Evolutionary conservation across 805 yeast genomes (phyloP), one percentile per base, ranked within the genome.

Genomic region (Myxozyma sirexii): DNA sequence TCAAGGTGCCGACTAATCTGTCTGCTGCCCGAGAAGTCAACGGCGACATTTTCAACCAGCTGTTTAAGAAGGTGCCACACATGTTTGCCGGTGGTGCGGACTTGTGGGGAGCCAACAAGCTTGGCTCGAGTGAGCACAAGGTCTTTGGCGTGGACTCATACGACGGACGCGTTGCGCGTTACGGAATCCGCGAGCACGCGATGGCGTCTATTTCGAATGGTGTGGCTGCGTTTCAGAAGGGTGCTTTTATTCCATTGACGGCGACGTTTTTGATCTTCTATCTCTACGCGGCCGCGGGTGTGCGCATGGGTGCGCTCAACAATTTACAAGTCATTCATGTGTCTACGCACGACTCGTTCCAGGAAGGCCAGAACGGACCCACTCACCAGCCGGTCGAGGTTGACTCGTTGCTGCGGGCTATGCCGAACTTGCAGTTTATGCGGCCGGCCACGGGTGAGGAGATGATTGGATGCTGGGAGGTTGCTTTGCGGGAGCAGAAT

Each of bases 261-360:
- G 76, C 79, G 1, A 68, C 80, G 0, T 76, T 76, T 69, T 71
- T 67, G 54, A 3, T 77, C 76, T 68, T 71, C 63, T 58, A 65
- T 39, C 37, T 65, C n/a, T 64, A 86, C 82, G 65, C 82, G 13
- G 50, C 56, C 2, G 85, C 13, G 87, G 91, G 94, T 70, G 84
- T 88, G 54, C 85, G 96, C 83, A 82, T 88, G 73, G 81, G 93
- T 59, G 94, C 96, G 59, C 78, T 88, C 66, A 86, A 93, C 57
- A 89, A 88, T 69, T 89, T 84, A 74, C 93, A 93, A 67, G 84
- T 88, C 68, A 81, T 84, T 69, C 87, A 92, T 89, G 90, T 88
- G 66, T 94, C 94, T 62, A 88, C 96, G 62, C 96, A 88, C 75
- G 96, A 88, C 76, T 88, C 94, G 49, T 94, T 52, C 33, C 47